Evolutionary conservation across 164 flowering plant genomes (phyloP).

Genomic region (Saururus chinensis): DNA sequence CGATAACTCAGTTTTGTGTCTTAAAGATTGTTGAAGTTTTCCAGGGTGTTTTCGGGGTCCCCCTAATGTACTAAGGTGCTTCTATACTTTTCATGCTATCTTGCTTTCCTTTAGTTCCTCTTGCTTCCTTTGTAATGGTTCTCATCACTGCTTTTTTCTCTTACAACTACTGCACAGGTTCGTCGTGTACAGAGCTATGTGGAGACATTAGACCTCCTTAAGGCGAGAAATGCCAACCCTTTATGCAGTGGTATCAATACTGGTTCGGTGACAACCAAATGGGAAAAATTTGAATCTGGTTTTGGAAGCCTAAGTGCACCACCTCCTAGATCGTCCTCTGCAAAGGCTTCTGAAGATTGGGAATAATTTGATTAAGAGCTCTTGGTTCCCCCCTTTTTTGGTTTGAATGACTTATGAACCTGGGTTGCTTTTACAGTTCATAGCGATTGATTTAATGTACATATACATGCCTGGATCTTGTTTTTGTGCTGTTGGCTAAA

Average conservation of each 20-base stretch:
- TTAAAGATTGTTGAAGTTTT: no score
- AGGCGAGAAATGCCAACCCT: conserved; percentile 22
- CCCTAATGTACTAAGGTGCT: no score
- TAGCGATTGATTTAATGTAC: not conserved
- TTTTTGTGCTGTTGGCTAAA: not conserved
- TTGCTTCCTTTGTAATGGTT: not conserved
- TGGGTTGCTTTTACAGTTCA: not conserved
- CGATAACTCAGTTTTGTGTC: no score
- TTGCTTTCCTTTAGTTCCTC: no score
- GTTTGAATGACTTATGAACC: not conserved
- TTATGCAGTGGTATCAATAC: conserved; percentile 10
- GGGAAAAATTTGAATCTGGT: conserved; percentile 61
- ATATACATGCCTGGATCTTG: not conserved
- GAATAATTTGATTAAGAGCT: conserved; percentile 36
- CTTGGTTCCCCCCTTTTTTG: not conserved
- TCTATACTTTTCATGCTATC: no score
- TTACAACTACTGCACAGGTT: conserved; percentile 11
- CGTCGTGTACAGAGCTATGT: conserved; percentile 27
- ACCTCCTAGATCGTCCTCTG: conserved; percentile 26
- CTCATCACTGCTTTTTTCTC: not conserved
- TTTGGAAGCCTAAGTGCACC: conserved; percentile 54
- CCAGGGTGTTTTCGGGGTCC: no score
- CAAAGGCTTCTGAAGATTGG: conserved; percentile 37
- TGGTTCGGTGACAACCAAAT: conserved; percentile 20
- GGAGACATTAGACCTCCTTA: conserved; percentile 17